Evolutionary conservation across 441 rosid genomes (phyloP).

Genomic region (Erodium texanum): DNA sequence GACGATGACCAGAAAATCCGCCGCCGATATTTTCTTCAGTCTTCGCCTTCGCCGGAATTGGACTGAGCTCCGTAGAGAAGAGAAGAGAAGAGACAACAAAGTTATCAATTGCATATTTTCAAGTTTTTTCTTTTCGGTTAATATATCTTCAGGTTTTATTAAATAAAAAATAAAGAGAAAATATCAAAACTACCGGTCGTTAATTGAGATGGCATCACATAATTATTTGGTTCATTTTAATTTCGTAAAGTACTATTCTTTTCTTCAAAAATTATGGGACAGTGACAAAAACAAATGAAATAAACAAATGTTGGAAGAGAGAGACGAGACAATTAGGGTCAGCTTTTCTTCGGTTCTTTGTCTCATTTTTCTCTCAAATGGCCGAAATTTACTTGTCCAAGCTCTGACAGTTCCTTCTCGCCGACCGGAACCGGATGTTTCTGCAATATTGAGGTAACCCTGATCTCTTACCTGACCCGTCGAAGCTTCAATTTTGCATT

Average conservation of each 20-base stretch:
- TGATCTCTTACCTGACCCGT: background rate
- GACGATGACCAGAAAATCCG: background rate
- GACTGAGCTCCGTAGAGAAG: background rate
- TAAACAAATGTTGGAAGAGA: background rate
- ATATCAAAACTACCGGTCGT: no score
- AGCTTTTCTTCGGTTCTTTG: background rate
- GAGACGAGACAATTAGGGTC: conserved; percentile 1
- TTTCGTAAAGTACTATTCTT: no score
- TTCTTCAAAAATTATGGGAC: background rate
- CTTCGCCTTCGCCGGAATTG: background rate
- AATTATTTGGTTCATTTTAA: no score
- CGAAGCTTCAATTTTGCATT: conserved; percentile 1
- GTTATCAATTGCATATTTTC: no score
- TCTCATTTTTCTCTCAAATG: background rate
- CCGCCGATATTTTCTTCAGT: background rate
- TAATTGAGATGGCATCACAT: no score
- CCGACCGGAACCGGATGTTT: background rate
- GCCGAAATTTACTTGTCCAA: conserved; percentile 1
- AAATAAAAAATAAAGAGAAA: no score
- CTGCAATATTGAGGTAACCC: background rate
- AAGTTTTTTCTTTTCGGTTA: no score
- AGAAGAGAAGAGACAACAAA: no score
- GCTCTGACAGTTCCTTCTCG: background rate
- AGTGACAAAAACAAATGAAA: background rate
- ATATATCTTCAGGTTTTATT: no score